Base-by-base conservation (phyloP, 805 yeast species). In the Teunomyces barrocoloradensis region DNA sequence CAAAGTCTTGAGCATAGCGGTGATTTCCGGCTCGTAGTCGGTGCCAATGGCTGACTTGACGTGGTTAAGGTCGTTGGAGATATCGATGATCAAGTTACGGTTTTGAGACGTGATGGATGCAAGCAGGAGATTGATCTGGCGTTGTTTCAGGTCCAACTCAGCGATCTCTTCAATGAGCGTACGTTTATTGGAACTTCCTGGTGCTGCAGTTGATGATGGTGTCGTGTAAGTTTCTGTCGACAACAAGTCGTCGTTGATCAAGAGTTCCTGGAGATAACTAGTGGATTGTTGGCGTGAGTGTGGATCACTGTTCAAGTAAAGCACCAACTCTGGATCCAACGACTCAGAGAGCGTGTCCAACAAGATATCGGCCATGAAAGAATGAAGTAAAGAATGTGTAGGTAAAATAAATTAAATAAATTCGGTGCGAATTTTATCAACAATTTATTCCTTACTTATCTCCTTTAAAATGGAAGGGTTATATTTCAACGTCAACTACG, bases 401-500 rank as follows among this genome's bases (percentile, higher is more conserved):
- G 18, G 18, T 17, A 17, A n/a, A n/a, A n/a, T n/a, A 17, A 17
- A 17, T 17, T 17, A 17, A 17, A 17, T 17, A 2, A 17, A 17
- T 17, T 18, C 20, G 4, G 20, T 4, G 4, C 20, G 20, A 18
- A 18, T 18, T 18, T 18, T 18, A 18, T 18, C 20, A 18, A 18
- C 20, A 18, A 18, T 18, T 18, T 18, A 18, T 18, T 18, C 20
- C 20, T 18, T 18, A 18, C 27, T 5, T 5, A n/a, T 32, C 34
- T 39, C 47, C 20, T 23, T 23, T 18, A 29, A 36, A 45, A 92
- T 92, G 99, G 98, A 94, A 66, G 97, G 97, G 23, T 78, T 92
- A 43, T 89, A 77, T 68, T 94, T 94, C 74, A 94, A 94, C 73
- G 77, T 90, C 53, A 91, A 92, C 64, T 65, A 78, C 65, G 99